These are phyloP conservation scores for Blepharisma undulans DNA, from an alignment of 169 alveolate species.

Conservation along the genomic window DNA sequence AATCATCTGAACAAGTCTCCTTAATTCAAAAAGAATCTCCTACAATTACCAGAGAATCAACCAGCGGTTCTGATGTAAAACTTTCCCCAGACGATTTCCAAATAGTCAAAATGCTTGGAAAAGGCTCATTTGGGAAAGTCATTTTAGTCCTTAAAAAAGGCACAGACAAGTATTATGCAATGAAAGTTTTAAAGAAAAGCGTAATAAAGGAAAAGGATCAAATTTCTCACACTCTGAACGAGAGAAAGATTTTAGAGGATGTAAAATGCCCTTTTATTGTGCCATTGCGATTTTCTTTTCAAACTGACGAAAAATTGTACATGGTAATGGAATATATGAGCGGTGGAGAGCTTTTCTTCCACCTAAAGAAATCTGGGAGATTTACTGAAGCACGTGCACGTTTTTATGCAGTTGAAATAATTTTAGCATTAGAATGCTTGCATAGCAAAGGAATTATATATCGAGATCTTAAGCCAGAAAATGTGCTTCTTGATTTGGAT, in stretches of 20 bases:
- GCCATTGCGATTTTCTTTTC: constrained; percentile 42
- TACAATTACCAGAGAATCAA: background rate
- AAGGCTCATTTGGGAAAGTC: constrained; percentile 93
- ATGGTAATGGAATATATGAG: constrained; percentile 63
- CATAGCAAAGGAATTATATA: constrained; percentile 73
- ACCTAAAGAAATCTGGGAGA: constrained; percentile 64
- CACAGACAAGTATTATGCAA: constrained; percentile 86
- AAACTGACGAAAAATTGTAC: constrained; percentile 57
- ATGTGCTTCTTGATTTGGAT: constrained; percentile 74
- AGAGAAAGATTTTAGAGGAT: background rate
- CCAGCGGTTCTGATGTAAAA: background rate
- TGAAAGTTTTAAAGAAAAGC: constrained; percentile 86
- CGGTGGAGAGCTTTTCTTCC: constrained; percentile 82
- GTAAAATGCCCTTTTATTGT: constrained; percentile 7
- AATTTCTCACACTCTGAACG: background rate
- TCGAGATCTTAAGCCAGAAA: constrained; percentile 89
- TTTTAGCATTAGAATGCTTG: constrained; percentile 67
- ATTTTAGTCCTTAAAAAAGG: constrained; percentile 82
- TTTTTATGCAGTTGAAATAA: constrained; percentile 73
- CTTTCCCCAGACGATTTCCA: constrained; percentile 78
- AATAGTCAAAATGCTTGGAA: constrained; percentile 83
- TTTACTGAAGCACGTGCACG: constrained; percentile 65
- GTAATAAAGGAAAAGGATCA: constrained; percentile 55
- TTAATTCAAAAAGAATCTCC: background rate
- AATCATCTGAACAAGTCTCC: background rate